Base-by-base conservation (phyloP, 805 yeast genomes). In the Starmerella stellata region DNA sequence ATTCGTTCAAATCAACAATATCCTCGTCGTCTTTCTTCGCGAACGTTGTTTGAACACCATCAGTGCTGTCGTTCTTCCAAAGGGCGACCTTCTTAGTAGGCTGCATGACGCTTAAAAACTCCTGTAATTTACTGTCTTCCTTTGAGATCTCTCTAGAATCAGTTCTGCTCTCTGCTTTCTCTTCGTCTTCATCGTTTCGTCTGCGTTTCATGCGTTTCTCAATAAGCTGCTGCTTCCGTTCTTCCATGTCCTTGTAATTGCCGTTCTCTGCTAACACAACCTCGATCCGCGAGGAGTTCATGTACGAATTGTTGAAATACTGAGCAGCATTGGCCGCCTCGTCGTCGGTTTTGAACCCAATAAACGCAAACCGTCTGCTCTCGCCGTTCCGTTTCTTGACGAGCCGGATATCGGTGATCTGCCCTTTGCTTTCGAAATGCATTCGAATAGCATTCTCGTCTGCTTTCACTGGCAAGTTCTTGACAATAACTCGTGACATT, bases 331-430 rank as follows among this genome's bases (percentile, higher is more conserved):
- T 68, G 36, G 66, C 70, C 1, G 98, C 96, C 51, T 79, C 93
- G 11, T 60, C 66, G 16, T 60, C 64, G n/a, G 73, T 64, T 50
- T 73, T 75, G 57, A 70, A 90, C 1, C 98, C 98, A 37, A 90
- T 64, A 51, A 90, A 90, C 5, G 94, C 96, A 64, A 90, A 90
- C 49, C 92, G 66, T 58, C 98, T 72, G 8, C 93, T 78, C 51
- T 76, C 78, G 20, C 98, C 98, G 47, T 71, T 72, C 48, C 77
- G 66, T 47, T 77, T 80, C 50, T 70, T 76, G 69, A 83, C 70
- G 28, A 90, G 64, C 57, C 79, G 82, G 29, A 81, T 85, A 67
- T 90, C 98, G 0, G 95, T 80, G 21, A 85, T 81, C 37, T 66
- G 64, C 9, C 81, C 79, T 39, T 66, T 45, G 13, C 48, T 44